Conservation (phyloP, 1,284 basidiomycete species). For the Amylostereum areolatum region DNA sequence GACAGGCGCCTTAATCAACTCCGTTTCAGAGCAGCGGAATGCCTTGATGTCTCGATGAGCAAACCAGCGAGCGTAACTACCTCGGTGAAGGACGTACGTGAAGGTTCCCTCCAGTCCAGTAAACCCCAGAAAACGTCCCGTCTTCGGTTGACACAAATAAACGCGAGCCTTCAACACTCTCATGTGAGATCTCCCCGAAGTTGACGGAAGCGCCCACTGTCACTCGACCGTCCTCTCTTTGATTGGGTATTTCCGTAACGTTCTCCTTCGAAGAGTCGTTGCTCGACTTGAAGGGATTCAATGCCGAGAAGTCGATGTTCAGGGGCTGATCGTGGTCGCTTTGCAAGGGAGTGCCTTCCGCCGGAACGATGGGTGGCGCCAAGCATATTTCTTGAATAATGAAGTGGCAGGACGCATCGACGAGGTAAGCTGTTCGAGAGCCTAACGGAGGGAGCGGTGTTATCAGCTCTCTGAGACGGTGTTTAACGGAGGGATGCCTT, state of each 20-base stretch:
- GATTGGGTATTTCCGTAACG: slow-evolving; percentile 16
- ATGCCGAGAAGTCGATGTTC: slow-evolving; percentile 8
- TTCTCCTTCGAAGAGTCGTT: slow-evolving; percentile 35
- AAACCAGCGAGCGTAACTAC: no score
- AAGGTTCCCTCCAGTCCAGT: slow-evolving; percentile 33
- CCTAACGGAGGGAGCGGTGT: no score
- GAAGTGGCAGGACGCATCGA: slow-evolving; percentile 14
- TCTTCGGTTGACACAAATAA: no score
- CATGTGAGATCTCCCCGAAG: slow-evolving; percentile 14
- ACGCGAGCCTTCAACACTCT: not conserved
- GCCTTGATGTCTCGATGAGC: no score
- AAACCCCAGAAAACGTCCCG: slow-evolving; percentile 24
- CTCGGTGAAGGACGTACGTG: no score
- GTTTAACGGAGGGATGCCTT: no score
- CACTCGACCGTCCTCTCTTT: slow-evolving; percentile 7
- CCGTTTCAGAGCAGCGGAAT: no score
- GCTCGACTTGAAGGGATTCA: slow-evolving; percentile 49
- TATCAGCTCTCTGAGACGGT: no score
- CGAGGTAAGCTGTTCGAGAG: slow-evolving; percentile 17
- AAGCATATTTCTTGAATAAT: slow-evolving; percentile 9
- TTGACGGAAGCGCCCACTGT: slow-evolving; percentile 17
- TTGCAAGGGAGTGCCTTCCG: not conserved
- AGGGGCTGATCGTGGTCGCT: no score
- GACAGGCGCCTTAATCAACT: no score
- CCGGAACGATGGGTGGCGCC: not conserved